Base-by-base conservation (phyloP, 2,329 filamentous ascomycete genomes). In the Decorospora gaudefroyi region DNA sequence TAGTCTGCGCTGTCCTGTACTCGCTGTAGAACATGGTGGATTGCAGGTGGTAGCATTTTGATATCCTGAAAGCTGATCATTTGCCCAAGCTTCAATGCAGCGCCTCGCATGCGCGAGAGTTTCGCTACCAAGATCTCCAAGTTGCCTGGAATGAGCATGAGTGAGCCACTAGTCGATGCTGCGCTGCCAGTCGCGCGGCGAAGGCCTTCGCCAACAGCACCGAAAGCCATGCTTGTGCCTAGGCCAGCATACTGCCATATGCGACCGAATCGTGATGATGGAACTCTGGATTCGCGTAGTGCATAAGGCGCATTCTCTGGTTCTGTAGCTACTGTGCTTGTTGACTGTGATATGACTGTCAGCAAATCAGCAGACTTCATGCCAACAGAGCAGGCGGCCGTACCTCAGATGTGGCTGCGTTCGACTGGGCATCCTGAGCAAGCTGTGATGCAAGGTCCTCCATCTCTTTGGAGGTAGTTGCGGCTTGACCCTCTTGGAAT, bases 11-110 rank as follows among this genome's bases (percentile, higher is more conserved):
- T 86, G 68, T 99, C 93, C 68, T 99, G 93, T 0, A 99, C 93
- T 4, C 95, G 85, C 67, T 96, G 90, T 9, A 99, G 76, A 1
- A 99, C 90, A 62, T 92, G 82, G 55, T 95, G 89, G 35, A 99
- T 90, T 1, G 88, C 83, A 0, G 81, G 82, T 0, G 93, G 93
- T 7, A 99, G 81, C 84, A 96, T 90, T 71, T 96, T 97, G 25
- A 89, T 84, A 72, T 99, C 93, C 76, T 99, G 93, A 65, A 99
- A 93, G 69, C 90, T 96, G 78, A 99, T 87, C 87, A 97, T 93
- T 74, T 99, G 93, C 0, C 93, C 95, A 17, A 99, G 74, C 74
- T 99, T 99, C 28, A 99, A 77, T n/a, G 93, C 93, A 4, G 93
- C 95, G 25, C 93, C 93, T 62, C 93, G 84, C 93, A 99, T 99